Base-by-base conservation (phyloP, 345 rosid species). In the Gynandropsis gynandra region DNA sequence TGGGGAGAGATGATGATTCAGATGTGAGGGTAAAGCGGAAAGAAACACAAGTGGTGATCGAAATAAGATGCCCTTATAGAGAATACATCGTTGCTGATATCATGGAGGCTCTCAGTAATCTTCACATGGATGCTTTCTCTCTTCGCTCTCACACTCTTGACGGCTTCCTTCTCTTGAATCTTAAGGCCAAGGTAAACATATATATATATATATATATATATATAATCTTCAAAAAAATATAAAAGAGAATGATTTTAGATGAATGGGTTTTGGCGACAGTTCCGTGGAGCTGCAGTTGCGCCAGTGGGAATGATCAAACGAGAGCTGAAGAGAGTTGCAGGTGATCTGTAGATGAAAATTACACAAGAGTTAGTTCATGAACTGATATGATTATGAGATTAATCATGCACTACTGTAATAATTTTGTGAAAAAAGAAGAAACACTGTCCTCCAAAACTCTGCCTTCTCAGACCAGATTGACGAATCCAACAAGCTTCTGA, bases 51-150 rank as follows among this genome's bases (percentile, higher is more conserved):
- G 83, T 87, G 52, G 38, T 57, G 19, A 70, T 90, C 36, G 88
- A 89, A 69, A 76, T 86, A 55, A 74, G 61, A 65, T 86, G 94
- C 70, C 72, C 60, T 42, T 76, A 70, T 53, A 80, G 88, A 64
- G 88, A 86, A 54, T 78, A 72, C 44, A 64, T 86, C 38, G 53
- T 87, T 69, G 77, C 76, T 11, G 92, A 90, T 55, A 67, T 87
- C 66, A 80, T 90, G 86, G 95, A 87, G 66, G 78, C 83, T 50
- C 64, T 77, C 12, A 80, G 75, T 73, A 77, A 76, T 52, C 75
- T 84, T 64, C 80, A 81, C 70, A 63, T 81, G 75, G 96, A 87
- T 54, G 80, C 78, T 40, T 63, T 72, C 73, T 72, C 80, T 9
- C 72, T 86, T 14, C 82, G 73, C 64, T 80, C 95, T 11, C 77